These are phyloP conservation scores for Naganishia vishniacii DNA, from an alignment of 768 basidiomycete species.

Conservation along the genomic window DNA sequence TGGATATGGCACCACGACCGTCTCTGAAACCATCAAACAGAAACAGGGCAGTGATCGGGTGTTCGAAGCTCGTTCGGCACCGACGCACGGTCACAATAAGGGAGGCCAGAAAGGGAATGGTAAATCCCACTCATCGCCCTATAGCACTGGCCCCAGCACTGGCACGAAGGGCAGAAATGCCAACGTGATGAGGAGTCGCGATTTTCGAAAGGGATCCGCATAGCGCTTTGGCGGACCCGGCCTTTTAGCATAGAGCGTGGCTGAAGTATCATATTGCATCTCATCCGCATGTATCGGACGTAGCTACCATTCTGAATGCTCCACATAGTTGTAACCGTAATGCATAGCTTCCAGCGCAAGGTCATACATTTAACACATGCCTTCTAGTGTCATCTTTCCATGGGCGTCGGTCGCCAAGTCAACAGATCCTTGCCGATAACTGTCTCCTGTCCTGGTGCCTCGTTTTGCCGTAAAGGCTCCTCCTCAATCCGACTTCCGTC, in stretches of 20 bases:
- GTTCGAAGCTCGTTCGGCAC: constrained; percentile 4
- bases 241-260: too few species aligned
- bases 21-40: constrained; percentile 1
- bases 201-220: not conserved
- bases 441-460: not conserved
- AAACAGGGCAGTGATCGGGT: not conserved
- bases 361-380: too few species aligned
- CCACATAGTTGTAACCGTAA: not conserved
- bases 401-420: constrained; percentile 11
- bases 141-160: not conserved
- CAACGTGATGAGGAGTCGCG: not conserved
- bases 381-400: constrained; percentile 19
- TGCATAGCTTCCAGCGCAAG: too few species aligned
- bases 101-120: constrained; percentile 3
- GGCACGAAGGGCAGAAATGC: not conserved
- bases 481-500: constrained; percentile 19
- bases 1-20: constrained; percentile 3
- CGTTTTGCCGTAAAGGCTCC: not conserved
- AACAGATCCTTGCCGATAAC: constrained; percentile 18
- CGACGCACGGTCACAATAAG: not conserved
- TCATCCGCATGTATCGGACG: not conserved
- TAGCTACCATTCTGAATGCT: not conserved
- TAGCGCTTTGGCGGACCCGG: not conserved
- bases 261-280: too few species aligned
- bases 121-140: constrained; percentile 9